phyloP scores from a whole-genome alignment of 2,329 filamentous ascomycete species.

The Thelonectria discophora region DNA sequence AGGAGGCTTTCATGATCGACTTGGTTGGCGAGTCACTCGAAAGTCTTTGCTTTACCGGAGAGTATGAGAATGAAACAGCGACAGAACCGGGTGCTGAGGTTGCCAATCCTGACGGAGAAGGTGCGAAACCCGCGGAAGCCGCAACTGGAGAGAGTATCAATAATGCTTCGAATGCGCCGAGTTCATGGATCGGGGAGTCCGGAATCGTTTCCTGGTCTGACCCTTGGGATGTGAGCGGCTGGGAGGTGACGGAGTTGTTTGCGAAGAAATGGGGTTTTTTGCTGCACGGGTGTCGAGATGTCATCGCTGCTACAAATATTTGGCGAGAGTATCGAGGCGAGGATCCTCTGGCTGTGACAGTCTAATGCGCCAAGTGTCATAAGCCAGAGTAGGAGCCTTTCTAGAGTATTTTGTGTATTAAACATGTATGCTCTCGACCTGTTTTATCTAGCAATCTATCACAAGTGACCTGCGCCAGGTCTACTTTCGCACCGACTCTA shows the following conservation, averaged over 20 bases:
- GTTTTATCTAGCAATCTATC: too few species aligned
- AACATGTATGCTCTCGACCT: too few species aligned
- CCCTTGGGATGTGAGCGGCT: constrained; percentile 30
- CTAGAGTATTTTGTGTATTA: neutral
- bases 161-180: neutral
- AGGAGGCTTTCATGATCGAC: constrained; percentile 29
- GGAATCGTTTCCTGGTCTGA: constrained; percentile 33
- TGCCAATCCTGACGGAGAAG: too few species aligned
- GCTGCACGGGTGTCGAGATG: constrained; percentile 24
- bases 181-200: constrained; percentile 5
- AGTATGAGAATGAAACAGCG: neutral
- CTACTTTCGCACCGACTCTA: neutral
- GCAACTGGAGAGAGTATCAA: neutral
- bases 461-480: too few species aligned
- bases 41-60: constrained; percentile 9
- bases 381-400: neutral
- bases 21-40: constrained; percentile 25
- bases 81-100: too few species aligned
- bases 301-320: constrained; percentile 25
- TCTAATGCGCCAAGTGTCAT: neutral
- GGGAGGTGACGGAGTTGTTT: constrained; percentile 30
- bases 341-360: constrained; percentile 22
- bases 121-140: too few species aligned
- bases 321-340: constrained; percentile 29
- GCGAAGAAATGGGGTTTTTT: constrained; percentile 31